Evolutionary conservation across 2,329 filamentous ascomycete genomes (phyloP).

Genomic region (Alternaria metachromatica): DNA sequence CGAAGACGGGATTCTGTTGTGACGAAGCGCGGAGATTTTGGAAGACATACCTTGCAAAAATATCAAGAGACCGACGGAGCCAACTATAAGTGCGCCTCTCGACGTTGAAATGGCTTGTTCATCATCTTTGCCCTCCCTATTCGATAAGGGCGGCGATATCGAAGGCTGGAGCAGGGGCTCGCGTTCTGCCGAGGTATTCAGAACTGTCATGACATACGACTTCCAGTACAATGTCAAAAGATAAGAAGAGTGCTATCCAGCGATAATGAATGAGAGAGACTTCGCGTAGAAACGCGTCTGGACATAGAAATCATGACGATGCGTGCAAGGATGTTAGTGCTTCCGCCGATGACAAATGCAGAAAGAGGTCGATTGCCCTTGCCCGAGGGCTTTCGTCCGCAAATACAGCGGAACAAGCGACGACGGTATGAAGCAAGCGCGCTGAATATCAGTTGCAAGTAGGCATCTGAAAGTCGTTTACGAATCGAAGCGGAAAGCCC

Average conservation of each 20-base stretch:
- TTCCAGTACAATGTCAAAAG: background rate
- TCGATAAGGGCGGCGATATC: slow-evolving; percentile 25
- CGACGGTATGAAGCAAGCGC: background rate
- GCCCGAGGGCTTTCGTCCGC: slow-evolving; percentile 23
- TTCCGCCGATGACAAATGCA: slow-evolving; percentile 29
- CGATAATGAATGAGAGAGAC: background rate
- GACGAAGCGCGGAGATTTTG: background rate
- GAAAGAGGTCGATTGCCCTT: slow-evolving; percentile 10
- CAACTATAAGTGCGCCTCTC: slow-evolving; percentile 53
- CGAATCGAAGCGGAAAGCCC: background rate
- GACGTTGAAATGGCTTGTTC: slow-evolving; percentile 31
- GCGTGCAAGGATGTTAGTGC: slow-evolving; percentile 13
- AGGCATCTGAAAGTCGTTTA: background rate
- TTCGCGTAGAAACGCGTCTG: slow-evolving; percentile 2
- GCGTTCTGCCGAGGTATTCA: slow-evolving; percentile 27
- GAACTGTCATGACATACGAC: slow-evolving; percentile 19
- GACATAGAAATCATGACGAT: slow-evolving; percentile 16
- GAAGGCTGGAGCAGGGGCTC: slow-evolving; percentile 35
- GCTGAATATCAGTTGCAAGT: background rate
- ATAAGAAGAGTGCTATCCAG: background rate
- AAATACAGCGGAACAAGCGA: background rate
- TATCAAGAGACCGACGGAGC: slow-evolving; percentile 64
- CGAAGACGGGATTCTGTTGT: background rate
- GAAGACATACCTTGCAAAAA: slow-evolving; percentile 62
- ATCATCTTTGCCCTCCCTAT: slow-evolving; percentile 27